These are phyloP conservation scores for Neonectria magnoliae DNA, from an alignment of 2,329 filamentous ascomycete species.

Conservation along the genomic window DNA sequence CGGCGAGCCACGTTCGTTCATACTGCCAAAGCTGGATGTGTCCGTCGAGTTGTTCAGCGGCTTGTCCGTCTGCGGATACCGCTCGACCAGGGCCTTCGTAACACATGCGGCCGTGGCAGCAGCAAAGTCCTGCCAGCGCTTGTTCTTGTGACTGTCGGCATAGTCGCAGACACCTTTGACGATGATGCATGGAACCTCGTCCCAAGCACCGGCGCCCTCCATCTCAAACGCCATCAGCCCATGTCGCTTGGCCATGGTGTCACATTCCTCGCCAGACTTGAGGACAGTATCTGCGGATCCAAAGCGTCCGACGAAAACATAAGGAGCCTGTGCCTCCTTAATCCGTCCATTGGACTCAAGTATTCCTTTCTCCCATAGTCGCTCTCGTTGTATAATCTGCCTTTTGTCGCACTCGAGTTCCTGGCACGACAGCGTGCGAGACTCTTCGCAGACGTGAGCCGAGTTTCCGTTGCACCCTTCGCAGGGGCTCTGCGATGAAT, in stretches of 20 bases:
- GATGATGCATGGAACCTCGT: constrained; percentile 4
- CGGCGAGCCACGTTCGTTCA: not conserved
- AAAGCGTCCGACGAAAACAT: constrained; percentile 49
- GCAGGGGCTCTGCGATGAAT: not conserved
- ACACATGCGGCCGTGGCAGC: constrained; percentile 9
- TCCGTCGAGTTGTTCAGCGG: not conserved
- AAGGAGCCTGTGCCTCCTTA: constrained; percentile 1
- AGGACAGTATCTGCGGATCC: constrained; percentile 52
- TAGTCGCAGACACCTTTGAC: constrained; percentile 13
- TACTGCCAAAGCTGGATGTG: not conserved
- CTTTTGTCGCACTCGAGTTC: constrained; percentile 12
- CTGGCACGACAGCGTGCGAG: constrained; percentile 2
- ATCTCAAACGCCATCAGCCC: constrained; percentile 9
- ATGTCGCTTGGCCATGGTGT: not conserved
- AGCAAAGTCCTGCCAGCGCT: constrained; percentile 13
- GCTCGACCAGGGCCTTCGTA: not conserved
- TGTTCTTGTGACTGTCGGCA: constrained; percentile 13
- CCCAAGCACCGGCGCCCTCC: constrained; percentile 7
- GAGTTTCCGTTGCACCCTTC: not conserved
- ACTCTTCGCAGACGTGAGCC: not conserved
- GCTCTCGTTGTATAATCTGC: not conserved
- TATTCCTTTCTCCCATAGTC: not conserved
- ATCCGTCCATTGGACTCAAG: not conserved
- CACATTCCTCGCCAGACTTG: constrained; percentile 44
- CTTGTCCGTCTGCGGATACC: not conserved